Conservation (phyloP, 306 rosid species). For the Lupinus albus region DNA sequence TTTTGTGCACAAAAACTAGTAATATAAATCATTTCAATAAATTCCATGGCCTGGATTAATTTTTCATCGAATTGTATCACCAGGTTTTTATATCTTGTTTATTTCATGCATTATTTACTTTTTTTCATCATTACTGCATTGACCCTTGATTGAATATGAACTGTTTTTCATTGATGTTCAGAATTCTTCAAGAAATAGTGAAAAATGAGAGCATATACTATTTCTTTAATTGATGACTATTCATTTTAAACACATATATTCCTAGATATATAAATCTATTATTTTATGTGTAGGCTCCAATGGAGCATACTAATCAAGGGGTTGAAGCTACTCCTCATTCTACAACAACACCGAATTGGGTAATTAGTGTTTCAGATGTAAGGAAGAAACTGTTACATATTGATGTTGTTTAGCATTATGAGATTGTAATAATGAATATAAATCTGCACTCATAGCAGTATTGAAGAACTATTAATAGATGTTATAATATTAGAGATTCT, state of each 20-base stretch:
- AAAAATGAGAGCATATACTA: background rate
- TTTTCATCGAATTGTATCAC: background rate
- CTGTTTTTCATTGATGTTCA: background rate
- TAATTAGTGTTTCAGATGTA: conserved; percentile 49
- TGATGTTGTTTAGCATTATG: conserved; percentile 8
- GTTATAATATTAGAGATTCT: background rate
- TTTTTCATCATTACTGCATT: background rate
- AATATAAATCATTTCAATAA: background rate
- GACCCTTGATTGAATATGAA: background rate
- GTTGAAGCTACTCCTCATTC: conserved; percentile 45
- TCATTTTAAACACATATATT: background rate
- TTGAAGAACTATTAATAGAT: background rate
- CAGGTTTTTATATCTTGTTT: background rate
- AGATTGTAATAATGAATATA: too few relatives aligned
- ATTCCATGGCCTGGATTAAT: background rate
- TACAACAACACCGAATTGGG: conserved; percentile 41
- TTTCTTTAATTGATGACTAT: conserved; percentile 16
- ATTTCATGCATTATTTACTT: background rate
- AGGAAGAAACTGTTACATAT: conserved; percentile 29
- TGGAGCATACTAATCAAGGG: conserved; percentile 45
- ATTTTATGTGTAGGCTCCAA: conserved; percentile 46
- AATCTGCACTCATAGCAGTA: background rate
- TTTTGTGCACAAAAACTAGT: background rate
- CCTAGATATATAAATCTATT: conserved; percentile 16
- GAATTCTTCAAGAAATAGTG: background rate